These are phyloP conservation scores for Sporisorium reilianum DNA, from an alignment of 1,284 basidiomycete species.

Conservation along the genomic window DNA sequence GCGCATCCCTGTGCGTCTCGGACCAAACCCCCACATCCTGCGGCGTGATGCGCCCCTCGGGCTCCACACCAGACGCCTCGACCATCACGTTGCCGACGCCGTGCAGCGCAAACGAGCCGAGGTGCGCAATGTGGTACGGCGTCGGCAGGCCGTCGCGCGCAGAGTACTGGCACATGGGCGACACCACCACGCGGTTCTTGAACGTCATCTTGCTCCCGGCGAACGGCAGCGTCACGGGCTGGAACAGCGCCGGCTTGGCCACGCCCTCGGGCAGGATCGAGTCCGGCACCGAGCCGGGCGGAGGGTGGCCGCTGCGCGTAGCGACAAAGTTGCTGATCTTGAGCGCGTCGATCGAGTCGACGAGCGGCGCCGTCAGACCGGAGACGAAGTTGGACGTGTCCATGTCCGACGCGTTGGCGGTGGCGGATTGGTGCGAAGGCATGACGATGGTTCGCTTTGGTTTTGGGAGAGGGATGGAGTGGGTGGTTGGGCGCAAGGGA, in stretches of 20 bases:
- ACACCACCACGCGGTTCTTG: constrained; percentile 63
- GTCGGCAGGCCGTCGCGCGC: constrained; percentile 59
- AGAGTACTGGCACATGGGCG: constrained; percentile 67
- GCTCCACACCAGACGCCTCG: constrained; percentile 73
- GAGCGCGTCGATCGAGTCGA: constrained; percentile 35
- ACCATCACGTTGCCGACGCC: constrained; percentile 65
- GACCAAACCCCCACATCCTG: constrained; percentile 80
- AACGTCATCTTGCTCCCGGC: constrained; percentile 37
- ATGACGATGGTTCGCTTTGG: constrained; percentile 8
- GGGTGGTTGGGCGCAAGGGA: background rate
- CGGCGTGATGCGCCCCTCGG: constrained; percentile 82
- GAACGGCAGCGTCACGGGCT: constrained; percentile 45
- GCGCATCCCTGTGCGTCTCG: constrained; percentile 78
- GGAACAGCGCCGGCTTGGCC: constrained; percentile 57
- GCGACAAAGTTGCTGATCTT: constrained; percentile 46
- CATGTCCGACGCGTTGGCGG: constrained; percentile 24
- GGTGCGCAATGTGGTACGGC: constrained; percentile 65
- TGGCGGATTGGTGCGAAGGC: constrained; percentile 19
- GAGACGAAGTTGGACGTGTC: constrained; percentile 43
- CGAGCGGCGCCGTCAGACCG: constrained; percentile 34
- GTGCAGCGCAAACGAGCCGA: constrained; percentile 65
- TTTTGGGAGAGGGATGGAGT: background rate
- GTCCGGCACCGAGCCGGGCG: constrained; percentile 58
- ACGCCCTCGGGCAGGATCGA: constrained; percentile 51
- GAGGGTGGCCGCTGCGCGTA: constrained; percentile 41